These are phyloP conservation scores for Globisporangium viniferum DNA, from an alignment of 352 stramenopile species.

Conservation along the genomic window DNA sequence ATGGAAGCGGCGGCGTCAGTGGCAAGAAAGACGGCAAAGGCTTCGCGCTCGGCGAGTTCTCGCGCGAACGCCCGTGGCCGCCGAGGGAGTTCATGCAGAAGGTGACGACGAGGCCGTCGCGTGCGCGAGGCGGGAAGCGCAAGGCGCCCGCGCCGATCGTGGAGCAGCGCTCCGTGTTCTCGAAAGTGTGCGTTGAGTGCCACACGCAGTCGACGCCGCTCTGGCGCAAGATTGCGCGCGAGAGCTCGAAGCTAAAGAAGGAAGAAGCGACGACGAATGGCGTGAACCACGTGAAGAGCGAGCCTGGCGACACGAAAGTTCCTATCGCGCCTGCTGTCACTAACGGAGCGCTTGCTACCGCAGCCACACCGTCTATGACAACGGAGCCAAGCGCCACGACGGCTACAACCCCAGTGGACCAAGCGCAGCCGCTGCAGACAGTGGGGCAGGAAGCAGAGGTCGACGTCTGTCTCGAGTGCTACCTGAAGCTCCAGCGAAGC, in stretches of 20 bases:
- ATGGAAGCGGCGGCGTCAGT: slow-evolving; percentile 8
- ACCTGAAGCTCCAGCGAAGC: slow-evolving; percentile 57
- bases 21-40: slow-evolving; percentile 18
- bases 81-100: slow-evolving; percentile 75
- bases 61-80: slow-evolving; percentile 71
- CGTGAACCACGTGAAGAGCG: not conserved
- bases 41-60: slow-evolving; percentile 27
- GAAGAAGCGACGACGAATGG: not conserved
- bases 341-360: not conserved
- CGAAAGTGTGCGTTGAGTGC: slow-evolving; percentile 43
- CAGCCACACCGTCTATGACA: not conserved
- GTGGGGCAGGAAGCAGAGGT: slow-evolving; percentile 20
- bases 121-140: slow-evolving; percentile 48
- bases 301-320: not conserved
- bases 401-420: not conserved
- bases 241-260: not conserved
- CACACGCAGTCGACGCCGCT: slow-evolving; percentile 58
- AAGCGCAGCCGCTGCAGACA: slow-evolving; percentile 6
- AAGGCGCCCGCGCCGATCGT: slow-evolving; percentile 51
- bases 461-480: slow-evolving; percentile 71
- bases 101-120: slow-evolving; percentile 35
- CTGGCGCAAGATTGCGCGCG: slow-evolving; percentile 39
- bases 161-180: slow-evolving; percentile 36
- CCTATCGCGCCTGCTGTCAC: not conserved
- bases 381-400: not conserved